Percentiles rank a stretch among this genome's conserved stretches.
Evolutionary conservation across 1,284 basidiomycete genomes (phyloP).

Genomic region (Butyriboletus appendiculatus): DNA sequence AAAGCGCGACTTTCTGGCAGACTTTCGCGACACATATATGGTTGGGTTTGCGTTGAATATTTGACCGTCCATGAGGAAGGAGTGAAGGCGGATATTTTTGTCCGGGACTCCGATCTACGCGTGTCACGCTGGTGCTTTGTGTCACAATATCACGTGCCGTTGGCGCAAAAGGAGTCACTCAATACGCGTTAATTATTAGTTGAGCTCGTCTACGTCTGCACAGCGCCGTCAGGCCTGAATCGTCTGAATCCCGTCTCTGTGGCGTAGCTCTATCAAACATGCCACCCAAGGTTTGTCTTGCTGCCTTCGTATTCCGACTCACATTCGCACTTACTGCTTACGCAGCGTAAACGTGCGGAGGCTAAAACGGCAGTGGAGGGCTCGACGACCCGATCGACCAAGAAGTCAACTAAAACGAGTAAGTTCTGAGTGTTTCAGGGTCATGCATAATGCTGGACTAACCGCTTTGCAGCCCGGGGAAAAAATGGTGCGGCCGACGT

Average conservation of each 20-base stretch:
- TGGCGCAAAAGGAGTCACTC: too few species aligned
- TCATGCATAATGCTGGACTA: slow-evolving; percentile 1
- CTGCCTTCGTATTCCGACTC: not conserved
- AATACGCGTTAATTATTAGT: too few species aligned
- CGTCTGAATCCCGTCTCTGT: not conserved
- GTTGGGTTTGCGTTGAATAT: slow-evolving; percentile 69
- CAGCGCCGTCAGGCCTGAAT: not conserved
- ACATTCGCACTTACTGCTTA: not conserved
- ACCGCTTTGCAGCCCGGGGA: slow-evolving; percentile 18
- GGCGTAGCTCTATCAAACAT: slow-evolving; percentile 15
- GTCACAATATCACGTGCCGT: slow-evolving; percentile 31
- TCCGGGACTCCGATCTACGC: not conserved
- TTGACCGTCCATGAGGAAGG: slow-evolving; percentile 43
- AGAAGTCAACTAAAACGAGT: slow-evolving; percentile 45
- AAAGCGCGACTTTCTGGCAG: slow-evolving; percentile 38
- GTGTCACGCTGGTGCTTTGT: slow-evolving; percentile 10
- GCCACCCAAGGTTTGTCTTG: slow-evolving; percentile 44
- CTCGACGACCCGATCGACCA: slow-evolving; percentile 46
- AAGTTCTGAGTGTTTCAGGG: slow-evolving; percentile 7
- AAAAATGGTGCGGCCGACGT: slow-evolving; percentile 10
- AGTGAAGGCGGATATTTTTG: too few species aligned
- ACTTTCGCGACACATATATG: slow-evolving; percentile 49
- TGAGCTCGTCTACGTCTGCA: too few species aligned
- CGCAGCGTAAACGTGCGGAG: slow-evolving; percentile 45
- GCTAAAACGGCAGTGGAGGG: slow-evolving; percentile 24